A percentile compares a stretch with the other conserved stretches of the same genome.
phyloP scores from a whole-genome alignment of 2,329 filamentous ascomycete genomes.

The Sclerotiophoma versabilis region DNA sequence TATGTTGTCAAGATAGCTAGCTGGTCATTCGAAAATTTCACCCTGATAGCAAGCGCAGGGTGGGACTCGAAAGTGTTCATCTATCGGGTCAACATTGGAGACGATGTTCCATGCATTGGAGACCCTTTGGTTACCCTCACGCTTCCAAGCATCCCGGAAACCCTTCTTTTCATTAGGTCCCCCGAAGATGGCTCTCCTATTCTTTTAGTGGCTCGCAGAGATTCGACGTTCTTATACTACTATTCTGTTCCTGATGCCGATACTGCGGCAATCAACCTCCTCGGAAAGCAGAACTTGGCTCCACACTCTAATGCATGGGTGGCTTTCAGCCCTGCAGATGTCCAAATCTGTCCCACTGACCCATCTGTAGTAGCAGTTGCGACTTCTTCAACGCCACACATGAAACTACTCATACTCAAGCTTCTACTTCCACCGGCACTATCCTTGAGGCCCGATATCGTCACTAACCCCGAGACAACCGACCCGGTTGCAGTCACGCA shows the following conservation, averaged over 20 bases:
- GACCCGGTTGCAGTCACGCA: constrained; percentile 50
- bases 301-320: constrained; percentile 70
- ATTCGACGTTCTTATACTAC: constrained; percentile 67
- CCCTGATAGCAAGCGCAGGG: constrained; percentile 62
- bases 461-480: constrained; percentile 8
- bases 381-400: constrained; percentile 66
- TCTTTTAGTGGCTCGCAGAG: constrained; percentile 62
- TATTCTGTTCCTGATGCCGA: constrained; percentile 51
- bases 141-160: constrained; percentile 64
- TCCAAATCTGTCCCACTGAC: constrained; percentile 64
- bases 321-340: constrained; percentile 65
- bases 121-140: constrained; percentile 53
- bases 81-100: constrained; percentile 51
- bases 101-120: constrained; percentile 39
- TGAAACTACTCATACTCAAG: constrained; percentile 68
- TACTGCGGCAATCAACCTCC: constrained; percentile 38
- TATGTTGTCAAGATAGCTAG: constrained; percentile 63
- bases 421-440: constrained; percentile 59
- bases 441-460: constrained; percentile 5
- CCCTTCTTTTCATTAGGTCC: constrained; percentile 61
- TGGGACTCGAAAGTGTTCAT: constrained; percentile 66
- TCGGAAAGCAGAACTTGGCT: constrained; percentile 67
- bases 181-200: constrained; percentile 56
- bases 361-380: constrained; percentile 64
- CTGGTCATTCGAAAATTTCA: constrained; percentile 42